Evolutionary conservation across 371 early-diverging fungal species (phyloP).

Genomic region (Dichotomocladium elegans): DNA sequence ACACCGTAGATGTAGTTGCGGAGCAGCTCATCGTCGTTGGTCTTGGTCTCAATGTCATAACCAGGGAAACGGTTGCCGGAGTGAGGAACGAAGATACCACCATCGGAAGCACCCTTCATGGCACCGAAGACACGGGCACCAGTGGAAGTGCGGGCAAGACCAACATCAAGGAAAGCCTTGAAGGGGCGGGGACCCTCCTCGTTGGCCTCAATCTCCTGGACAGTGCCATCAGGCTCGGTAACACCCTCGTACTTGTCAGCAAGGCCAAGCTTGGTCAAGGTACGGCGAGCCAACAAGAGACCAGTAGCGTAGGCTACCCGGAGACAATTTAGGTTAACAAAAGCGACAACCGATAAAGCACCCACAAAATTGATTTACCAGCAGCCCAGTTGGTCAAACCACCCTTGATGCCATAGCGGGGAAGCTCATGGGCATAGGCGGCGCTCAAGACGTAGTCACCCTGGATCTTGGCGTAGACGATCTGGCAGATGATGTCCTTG

Average conservation of each 20-base stretch:
- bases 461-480: conserved; percentile 97
- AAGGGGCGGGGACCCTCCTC: conserved; percentile 97
- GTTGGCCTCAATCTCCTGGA: conserved; percentile 87
- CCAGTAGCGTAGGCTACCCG: conserved; percentile 94
- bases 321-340: not conserved
- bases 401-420: conserved; percentile 97
- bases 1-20: conserved; percentile 98
- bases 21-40: conserved; percentile 93
- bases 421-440: conserved; percentile 99
- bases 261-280: conserved; percentile 93
- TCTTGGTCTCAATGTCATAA: conserved; percentile 88
- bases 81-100: conserved; percentile 99
- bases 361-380: too few relatives aligned
- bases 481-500: conserved; percentile 97
- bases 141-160: conserved; percentile 98
- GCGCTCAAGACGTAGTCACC: conserved; percentile 98
- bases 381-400: conserved; percentile 99
- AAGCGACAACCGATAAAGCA: too few relatives aligned
- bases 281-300: conserved; percentile 97
- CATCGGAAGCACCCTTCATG: conserved; percentile 99
- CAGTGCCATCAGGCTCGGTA: conserved; percentile 91
- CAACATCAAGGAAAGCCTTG: conserved; percentile 99
- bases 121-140: conserved; percentile 99
- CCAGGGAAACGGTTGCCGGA: conserved; percentile 98
- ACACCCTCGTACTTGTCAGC: conserved; percentile 96